Percentiles rank a stretch among this genome's conserved stretches.
phyloP scores from a whole-genome alignment of 129 eudicot genomes.

The Logfia minima region DNA sequence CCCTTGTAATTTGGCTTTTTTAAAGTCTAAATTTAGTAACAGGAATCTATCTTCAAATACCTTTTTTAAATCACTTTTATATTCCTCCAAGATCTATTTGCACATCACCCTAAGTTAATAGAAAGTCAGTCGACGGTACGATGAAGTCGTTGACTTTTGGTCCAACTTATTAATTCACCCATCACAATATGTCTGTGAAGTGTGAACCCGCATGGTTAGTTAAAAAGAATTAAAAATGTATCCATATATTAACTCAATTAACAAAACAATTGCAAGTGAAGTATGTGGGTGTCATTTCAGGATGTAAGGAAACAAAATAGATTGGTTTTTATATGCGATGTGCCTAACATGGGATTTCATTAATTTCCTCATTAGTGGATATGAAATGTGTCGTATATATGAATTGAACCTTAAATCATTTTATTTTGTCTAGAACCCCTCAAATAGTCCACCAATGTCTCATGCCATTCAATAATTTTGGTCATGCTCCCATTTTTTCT shows the following conservation, averaged over 20 bases:
- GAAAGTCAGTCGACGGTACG: constrained; percentile 5
- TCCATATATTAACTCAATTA: neutral
- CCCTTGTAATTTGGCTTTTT: neutral
- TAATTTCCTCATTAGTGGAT: constrained; percentile 20
- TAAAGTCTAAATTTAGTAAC: neutral
- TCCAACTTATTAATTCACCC: constrained; percentile 23
- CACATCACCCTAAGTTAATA: neutral
- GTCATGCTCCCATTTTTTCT: constrained; percentile 18
- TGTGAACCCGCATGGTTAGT: constrained; percentile 31
- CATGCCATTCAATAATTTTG: constrained; percentile 27
- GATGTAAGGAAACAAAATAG: constrained; percentile 12
- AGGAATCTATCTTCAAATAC: neutral
- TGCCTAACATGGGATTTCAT: constrained; percentile 20
- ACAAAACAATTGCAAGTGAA: constrained; percentile 9
- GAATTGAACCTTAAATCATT: constrained; percentile 13
- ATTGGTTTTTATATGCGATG: constrained; percentile 20
- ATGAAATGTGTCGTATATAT: constrained; percentile 17
- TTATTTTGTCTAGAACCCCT: constrained; percentile 26
- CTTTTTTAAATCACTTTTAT: neutral
- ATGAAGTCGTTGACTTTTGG: constrained; percentile 24
- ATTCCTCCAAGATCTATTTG: neutral
- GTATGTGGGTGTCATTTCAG: constrained; percentile 16
- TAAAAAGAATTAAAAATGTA: neutral
- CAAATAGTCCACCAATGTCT: constrained; percentile 30
- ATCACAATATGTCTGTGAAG: constrained; percentile 33